Evolutionary conservation across 164 flowering plant species (phyloP), one percentile per base, ranked within the genome.

Genomic region (Macadamia tetraphylla): DNA sequence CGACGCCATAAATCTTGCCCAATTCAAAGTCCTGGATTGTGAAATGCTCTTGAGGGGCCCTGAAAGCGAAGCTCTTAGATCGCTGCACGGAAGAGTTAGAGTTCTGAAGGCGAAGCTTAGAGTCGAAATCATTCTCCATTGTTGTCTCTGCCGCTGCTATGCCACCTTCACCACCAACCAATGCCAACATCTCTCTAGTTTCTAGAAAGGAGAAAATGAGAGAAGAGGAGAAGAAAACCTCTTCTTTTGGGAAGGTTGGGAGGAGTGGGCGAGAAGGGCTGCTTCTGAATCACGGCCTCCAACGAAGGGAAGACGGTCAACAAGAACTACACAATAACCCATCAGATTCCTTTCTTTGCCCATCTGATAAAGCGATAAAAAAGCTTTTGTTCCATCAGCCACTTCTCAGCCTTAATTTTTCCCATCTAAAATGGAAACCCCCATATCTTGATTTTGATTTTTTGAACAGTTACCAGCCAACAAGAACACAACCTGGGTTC

Each of bases 1-100:
- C 97, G 64, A 92, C 96, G 30, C 97, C 97, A 76, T 89, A 92
- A 83, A 89, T 87, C 89, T 86, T 92, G 60, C 97, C 97, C 83
- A 89, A 79, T 72, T 92, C 97, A 73, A 92, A 92, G 70, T 89
- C 96, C 61, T 85, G 83, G 62, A 91, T 78, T 58, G 79, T 82
- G 69, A 89, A 89, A 75, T 79, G 80, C 81, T 89, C 96, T 77
- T 92, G 97, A 6, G 97, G 97, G 52, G 97, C 96, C 73, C 85
- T 84, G 67, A 87, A 86, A 1, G 85, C 80, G 71, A 89, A 88
- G 77, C 85, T 86, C 78, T 81, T 85, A 59, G 91, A 82, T 78
- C 84, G 75, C 82, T 71, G 86, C 11, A 84, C 76, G 58, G 67
- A 74, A 6, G 62, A 66, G 30, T 66, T 72, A 51, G 29, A 31